A percentile compares a stretch with the other conserved stretches of the same genome.
Conservation (phyloP, 768 basidiomycete species). For the Thelephora ganbajun region DNA sequence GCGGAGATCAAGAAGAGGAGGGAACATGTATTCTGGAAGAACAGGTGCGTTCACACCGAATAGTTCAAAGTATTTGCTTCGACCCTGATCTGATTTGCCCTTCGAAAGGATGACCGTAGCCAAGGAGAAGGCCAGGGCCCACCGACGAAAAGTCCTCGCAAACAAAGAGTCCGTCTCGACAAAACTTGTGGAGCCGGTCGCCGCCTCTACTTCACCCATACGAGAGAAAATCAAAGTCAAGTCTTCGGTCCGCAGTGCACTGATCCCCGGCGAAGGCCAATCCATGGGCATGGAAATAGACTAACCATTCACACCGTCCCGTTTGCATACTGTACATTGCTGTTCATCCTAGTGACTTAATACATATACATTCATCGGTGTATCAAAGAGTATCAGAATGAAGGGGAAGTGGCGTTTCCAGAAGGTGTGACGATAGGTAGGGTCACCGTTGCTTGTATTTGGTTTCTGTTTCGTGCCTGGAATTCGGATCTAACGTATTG, state of each 20-base stretch:
- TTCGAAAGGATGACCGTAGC: slow-evolving; percentile 65
- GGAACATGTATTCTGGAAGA: slow-evolving; percentile 94
- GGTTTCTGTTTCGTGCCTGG: slow-evolving; percentile 72
- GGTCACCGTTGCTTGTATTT: slow-evolving; percentile 80
- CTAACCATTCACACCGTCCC: slow-evolving; percentile 19
- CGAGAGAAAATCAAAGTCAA: slow-evolving; percentile 71
- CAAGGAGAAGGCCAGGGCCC: slow-evolving; percentile 62
- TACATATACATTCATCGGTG: slow-evolving; percentile 2
- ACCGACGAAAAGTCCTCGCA: slow-evolving; percentile 50
- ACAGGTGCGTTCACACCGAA: slow-evolving; percentile 45
- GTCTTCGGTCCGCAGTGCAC: slow-evolving; percentile 46
- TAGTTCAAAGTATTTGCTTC: not conserved
- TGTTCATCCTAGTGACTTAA: too few species aligned
- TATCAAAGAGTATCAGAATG: not conserved
- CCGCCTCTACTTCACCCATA: slow-evolving; percentile 31
- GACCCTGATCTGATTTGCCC: not conserved
- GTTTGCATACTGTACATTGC: slow-evolving; percentile 1
- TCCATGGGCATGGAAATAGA: slow-evolving; percentile 90
- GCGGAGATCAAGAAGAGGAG: slow-evolving; percentile 83
- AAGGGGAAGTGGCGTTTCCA: too few species aligned
- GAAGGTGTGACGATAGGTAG: not conserved
- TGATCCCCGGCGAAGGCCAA: slow-evolving; percentile 72
- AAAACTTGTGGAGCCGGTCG: slow-evolving; percentile 53
- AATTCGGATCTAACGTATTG: slow-evolving; percentile 81
- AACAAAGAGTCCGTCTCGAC: slow-evolving; percentile 32